Conservation (phyloP, 2,329 filamentous ascomycete genomes). For the Pseudocercospora musae region DNA sequence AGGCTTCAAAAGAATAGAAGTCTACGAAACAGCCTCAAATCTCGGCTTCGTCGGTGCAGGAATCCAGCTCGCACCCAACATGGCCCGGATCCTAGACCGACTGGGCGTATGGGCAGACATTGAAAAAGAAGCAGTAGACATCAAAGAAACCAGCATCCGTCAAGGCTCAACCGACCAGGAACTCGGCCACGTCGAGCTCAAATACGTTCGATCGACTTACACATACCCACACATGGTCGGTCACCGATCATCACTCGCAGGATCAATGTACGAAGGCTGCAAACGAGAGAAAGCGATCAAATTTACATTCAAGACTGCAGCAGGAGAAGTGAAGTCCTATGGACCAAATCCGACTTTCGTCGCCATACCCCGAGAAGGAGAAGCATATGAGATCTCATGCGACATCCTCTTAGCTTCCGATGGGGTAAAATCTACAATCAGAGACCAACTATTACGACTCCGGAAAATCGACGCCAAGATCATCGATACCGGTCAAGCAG, state of each 20-base stretch:
- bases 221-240: slow-evolving; percentile 77
- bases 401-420: slow-evolving; percentile 48
- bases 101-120: slow-evolving; percentile 72
- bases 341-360: slow-evolving; percentile 59
- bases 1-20: slow-evolving; percentile 69
- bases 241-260: slow-evolving; percentile 69
- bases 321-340: slow-evolving; percentile 58
- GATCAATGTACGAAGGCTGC: slow-evolving; percentile 68
- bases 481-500: slow-evolving; percentile 70
- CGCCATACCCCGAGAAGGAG: slow-evolving; percentile 53
- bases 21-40: slow-evolving; percentile 70
- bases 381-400: slow-evolving; percentile 52
- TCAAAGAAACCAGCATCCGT: slow-evolving; percentile 69
- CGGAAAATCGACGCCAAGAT: slow-evolving; percentile 54
- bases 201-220: slow-evolving; percentile 65
- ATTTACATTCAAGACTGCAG: slow-evolving; percentile 64
- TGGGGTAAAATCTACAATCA: slow-evolving; percentile 49
- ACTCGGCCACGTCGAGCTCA: slow-evolving; percentile 67
- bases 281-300: slow-evolving; percentile 59
- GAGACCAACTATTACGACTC: slow-evolving; percentile 53
- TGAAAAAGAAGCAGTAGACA: slow-evolving; percentile 65
- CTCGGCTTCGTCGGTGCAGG: slow-evolving; percentile 81
- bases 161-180: slow-evolving; percentile 67
- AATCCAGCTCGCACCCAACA: slow-evolving; percentile 80
- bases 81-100: slow-evolving; percentile 70